Conservation (phyloP, 768 basidiomycete genomes). For the Daedalea quercina region DNA sequence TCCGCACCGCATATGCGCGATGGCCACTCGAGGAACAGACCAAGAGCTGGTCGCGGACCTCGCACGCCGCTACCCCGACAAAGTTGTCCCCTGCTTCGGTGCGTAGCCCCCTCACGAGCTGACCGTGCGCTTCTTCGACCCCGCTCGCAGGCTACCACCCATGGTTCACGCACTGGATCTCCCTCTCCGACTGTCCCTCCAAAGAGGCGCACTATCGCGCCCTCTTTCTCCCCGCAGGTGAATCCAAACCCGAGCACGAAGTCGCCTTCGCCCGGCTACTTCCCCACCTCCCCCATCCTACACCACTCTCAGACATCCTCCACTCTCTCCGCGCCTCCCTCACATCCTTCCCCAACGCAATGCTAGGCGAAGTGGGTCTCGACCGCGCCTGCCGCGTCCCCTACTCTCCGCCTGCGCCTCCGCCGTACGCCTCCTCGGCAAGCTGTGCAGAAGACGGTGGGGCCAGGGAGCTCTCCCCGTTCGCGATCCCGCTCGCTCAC, state of each 20-base stretch:
- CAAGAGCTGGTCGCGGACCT: constrained; percentile 66
- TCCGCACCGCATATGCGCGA: constrained; percentile 71
- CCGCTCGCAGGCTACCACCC: constrained; percentile 79
- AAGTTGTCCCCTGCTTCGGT: constrained; percentile 89
- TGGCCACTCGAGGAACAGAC: constrained; percentile 64
- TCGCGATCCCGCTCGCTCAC: constrained; percentile 73
- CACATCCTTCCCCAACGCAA: constrained; percentile 53
- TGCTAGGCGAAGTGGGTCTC: constrained; percentile 92
- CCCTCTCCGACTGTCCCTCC: constrained; percentile 31
- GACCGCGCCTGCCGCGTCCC: constrained; percentile 79
- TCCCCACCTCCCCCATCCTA: constrained; percentile 64
- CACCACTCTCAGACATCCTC: constrained; percentile 52
- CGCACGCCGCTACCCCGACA: constrained; percentile 51
- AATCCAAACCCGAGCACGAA: constrained; percentile 21
- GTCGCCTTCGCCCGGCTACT: constrained; percentile 53
- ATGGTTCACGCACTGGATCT: constrained; percentile 85
- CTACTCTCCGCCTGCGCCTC: constrained; percentile 36
- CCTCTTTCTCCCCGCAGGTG: constrained; percentile 47
- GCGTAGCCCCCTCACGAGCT: constrained; percentile 4
- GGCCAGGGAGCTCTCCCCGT: constrained; percentile 51
- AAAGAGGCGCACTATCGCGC: constrained; percentile 72
- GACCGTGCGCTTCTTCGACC: background rate
- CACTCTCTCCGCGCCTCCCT: constrained; percentile 55
- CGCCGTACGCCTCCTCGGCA: constrained; percentile 9
- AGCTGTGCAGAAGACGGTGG: too few species aligned